Base-by-base conservation (phyloP, 306 rosid species). In the Prunus davidiana region DNA sequence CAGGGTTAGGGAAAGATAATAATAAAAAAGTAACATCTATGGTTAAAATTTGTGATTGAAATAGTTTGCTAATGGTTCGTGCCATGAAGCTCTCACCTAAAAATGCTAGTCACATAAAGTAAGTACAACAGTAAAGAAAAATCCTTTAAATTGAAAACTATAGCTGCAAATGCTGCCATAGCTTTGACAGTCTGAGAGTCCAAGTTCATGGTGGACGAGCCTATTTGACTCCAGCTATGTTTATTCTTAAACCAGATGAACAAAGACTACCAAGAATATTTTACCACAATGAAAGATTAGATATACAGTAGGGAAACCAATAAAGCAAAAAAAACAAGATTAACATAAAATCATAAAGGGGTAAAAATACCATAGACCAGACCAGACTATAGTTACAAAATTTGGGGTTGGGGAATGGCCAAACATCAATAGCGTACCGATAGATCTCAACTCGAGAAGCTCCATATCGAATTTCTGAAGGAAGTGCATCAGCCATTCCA, bases 401-500 rank as follows among this genome's bases (percentile, higher is more conserved):
- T 10, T 47, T 47, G 16, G 52, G 12, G 15, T 2, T 11, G 52
- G 57, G 22, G 20, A 1, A 16, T 13, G 57, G 57, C 22, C 77
- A 71, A 27, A 52, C 41, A 30, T 76, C 81, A 55, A 3, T 45
- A n/a, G 52, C 68, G 32, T 90, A 91, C 98, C 93, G 34, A 77
- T 82, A 90, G 19, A 84, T 81, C 79, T 94, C 98, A 68, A 91
- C 98, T 72, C 80, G 84, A 63, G 81, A 87, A 76, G 82, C 97
- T 63, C 92, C 82, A 86, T 85, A 87, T 64, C 4, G 86, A 75
- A 83, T 72, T 83, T 94, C 98, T 5, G 86, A 85, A 86, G 90
- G 84, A 86, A 87, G 85, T 81, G 98, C 65, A 70, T 12, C n/a
- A 69, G 71, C 82, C 87, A 66, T 84, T 76, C 92, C 92, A 76